Evolutionary conservation across 257 asterid species (phyloP), one percentile per base, ranked within the genome.

Genomic region (Echium plantagineum): DNA sequence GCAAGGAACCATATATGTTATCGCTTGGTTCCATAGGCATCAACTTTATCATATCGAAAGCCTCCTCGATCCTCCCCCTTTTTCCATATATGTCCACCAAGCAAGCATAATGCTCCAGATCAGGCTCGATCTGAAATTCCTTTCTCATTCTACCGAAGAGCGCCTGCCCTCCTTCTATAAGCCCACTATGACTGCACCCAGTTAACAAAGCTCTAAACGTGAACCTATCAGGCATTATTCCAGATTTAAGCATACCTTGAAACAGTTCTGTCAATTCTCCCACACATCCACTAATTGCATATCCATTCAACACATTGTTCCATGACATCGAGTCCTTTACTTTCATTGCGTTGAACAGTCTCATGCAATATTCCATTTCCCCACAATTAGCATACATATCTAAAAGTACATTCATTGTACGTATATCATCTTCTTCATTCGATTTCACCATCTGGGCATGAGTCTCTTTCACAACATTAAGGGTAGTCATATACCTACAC

Each of bases 351-450:
- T 75, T 74, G 48, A 82, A 79, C 48, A 75, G 79, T 59, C 71
- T 71, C 66, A 30, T 62, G 30, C 80, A 70, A 59, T 72, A 68
- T 49, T 64, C 74, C 66, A 69, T 65, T 16, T 19, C 32, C 58
- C 84, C 84, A 69, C 82, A 77, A 73, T 80, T 82, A 0, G 73
- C 82, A 31, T 82, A 73, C 80, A 77, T 73, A 69, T 77, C 89
- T 63, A 80, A 49, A 31, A 79, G 72, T 0, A 80, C 72, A 53
- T 79, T 82, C 47, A 72, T 31, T 55, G 77, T 71, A 28, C 53
- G 32, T 56, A 78, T 58, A 63, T 78, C 82, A 2, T 80, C 80
- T 62, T 16, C 15, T 66, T 68, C 59, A 15, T 49, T 21, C 20
- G 80, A 78, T 69, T 71, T 81, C 26, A 78, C 1, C 7, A 75